These are phyloP conservation scores for Choanephora cucurbitarum DNA, from an alignment of 371 early-diverging fungal genomes.

Conservation along the genomic window DNA sequence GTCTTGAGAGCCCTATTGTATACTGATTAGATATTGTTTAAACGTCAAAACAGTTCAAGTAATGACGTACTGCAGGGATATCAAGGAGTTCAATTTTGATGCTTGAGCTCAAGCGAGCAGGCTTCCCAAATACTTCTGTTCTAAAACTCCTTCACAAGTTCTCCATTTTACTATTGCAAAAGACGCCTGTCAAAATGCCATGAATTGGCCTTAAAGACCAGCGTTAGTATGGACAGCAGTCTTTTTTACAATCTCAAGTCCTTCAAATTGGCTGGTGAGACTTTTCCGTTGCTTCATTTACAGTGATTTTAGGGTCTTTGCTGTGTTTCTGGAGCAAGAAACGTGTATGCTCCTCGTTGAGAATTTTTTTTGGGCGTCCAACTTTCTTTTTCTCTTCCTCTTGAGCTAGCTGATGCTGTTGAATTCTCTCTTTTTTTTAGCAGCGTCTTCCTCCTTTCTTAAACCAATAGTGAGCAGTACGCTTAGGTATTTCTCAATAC, in stretches of 20 bases:
- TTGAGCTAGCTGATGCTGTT: neutral
- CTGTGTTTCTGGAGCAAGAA: slow-evolving; percentile 3
- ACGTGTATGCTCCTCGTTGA: slow-evolving; percentile 1
- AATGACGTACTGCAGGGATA: no score
- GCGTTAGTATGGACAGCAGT: neutral
- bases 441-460: neutral
- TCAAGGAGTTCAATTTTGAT: no score
- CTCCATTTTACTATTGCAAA: no score
- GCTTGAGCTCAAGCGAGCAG: no score
- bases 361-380: neutral
- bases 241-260: neutral
- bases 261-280: slow-evolving; percentile 1
- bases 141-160: no score
- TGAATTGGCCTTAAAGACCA: no score
- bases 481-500: neutral
- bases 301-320: slow-evolving; percentile 1
- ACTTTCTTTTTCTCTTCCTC: slow-evolving; percentile 1
- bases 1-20: no score
- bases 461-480: slow-evolving; percentile 1
- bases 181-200: no score
- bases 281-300: slow-evolving; percentile 5
- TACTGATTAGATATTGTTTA: no score
- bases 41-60: no score
- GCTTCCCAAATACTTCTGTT: no score
- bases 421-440: neutral